Evolutionary conservation across 164 flowering plant genomes (phyloP), one percentile per base, ranked within the genome.

Genomic region (Pachysandra terminalis): DNA sequence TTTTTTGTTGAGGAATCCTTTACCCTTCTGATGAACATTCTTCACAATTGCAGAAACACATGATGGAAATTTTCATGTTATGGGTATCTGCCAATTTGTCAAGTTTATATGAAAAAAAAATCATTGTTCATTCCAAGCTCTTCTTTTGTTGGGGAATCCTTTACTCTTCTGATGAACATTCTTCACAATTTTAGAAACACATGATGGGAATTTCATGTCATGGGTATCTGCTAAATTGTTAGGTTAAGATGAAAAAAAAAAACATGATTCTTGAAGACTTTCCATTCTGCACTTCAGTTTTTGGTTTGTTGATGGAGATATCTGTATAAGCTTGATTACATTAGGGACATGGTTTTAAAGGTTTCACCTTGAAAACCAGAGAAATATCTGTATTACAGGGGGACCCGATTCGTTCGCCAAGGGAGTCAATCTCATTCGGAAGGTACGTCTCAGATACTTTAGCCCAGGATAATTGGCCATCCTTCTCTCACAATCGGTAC

Each of bases 391-490:
- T 51, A 56, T 73, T 69, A 58, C 83, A 89, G 97, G 93, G 78
- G 40, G 84, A 83, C 52, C 80, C 87, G 1, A 23, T 78, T 61
- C 82, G 75, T 14, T 83, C 82, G 5, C 75, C 89, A 0, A 77
- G 77, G 22, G 81, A 84, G 67, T 93, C 98, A 0, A 61, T 90
- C 70, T 89, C 98, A 2, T 89, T 93, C 41, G 98, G 98, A 48
- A 83, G 94, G 71, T 91, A 81, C 66, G 65, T 80, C 83, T 77
- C 94, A 15, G 94, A 93, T 61, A 62, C 90, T 16, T 65, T 93
- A 63, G 86, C 72, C 45, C 91, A 96, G 98, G 97, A 85, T 66
- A 93, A 78, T 74, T 90, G 90, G 89, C 91, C 98, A 28, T 65
- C 86, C 19, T 93, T 91, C 71, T 78, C 86, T 59, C 87, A 85